These are phyloP conservation scores for Phellopilus nigrolimitatus DNA, from an alignment of 1,284 basidiomycete genomes.

Conservation along the genomic window DNA sequence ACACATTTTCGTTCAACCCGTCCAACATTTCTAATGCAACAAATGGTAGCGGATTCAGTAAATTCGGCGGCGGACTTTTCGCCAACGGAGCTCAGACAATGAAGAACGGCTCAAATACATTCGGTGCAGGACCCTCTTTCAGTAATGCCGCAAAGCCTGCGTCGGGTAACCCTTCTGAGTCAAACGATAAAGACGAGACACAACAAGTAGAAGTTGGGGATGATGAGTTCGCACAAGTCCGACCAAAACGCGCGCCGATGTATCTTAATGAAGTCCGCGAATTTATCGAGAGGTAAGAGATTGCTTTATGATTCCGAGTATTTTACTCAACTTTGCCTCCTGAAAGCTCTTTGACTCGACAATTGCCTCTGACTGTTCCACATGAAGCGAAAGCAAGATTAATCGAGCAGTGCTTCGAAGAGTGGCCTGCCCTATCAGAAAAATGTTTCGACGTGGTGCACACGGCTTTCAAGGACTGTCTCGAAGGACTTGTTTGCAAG, in stretches of 20 bases:
- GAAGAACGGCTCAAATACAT: too few relatives aligned
- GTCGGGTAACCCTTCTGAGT: too few relatives aligned
- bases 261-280: slow-evolving; percentile 30
- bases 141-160: too few relatives aligned
- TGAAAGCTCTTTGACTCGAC: slow-evolving; percentile 29
- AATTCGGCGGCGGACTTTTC: too few relatives aligned
- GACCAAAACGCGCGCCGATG: slow-evolving; percentile 17
- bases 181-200: too few relatives aligned
- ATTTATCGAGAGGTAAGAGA: slow-evolving; percentile 31
- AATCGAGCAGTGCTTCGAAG: slow-evolving; percentile 28
- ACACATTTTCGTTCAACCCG: too few relatives aligned
- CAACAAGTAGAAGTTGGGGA: too few relatives aligned
- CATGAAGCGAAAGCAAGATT: slow-evolving; percentile 29
- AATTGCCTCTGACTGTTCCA: slow-evolving; percentile 32
- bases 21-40: too few relatives aligned
- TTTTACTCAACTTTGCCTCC: neutral
- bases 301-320: neutral
- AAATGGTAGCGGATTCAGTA: too few relatives aligned
- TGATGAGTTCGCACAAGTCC: too few relatives aligned
- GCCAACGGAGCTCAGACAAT: too few relatives aligned
- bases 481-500: slow-evolving; percentile 24
- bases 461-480: slow-evolving; percentile 21
- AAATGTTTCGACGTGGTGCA: slow-evolving; percentile 31
- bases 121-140: too few relatives aligned
- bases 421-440: slow-evolving; percentile 29